Evolutionary conservation across 345 rosid species (phyloP), one percentile per base, ranked within the genome.

Genomic region (Gossypioides kirkii): DNA sequence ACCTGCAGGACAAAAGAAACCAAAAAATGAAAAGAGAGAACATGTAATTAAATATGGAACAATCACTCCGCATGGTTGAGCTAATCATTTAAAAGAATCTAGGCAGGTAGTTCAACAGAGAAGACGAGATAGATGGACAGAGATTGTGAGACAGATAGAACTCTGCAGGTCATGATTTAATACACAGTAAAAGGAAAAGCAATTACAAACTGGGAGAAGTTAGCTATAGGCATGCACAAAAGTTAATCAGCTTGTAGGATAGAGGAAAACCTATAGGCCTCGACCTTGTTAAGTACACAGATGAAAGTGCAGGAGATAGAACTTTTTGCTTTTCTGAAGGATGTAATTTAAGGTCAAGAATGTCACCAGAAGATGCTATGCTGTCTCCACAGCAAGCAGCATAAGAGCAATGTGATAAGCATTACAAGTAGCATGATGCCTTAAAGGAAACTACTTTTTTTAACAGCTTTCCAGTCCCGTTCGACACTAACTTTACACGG

Each of bases 1-100:
- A 93, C 94, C 98, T 95, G 87, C 60, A 79, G 62, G 68, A 61
- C 50, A 70, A 65, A 58, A 56, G 17, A 28, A 68, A 17, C 58
- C 58, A 50, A 50, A 66, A 18, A 66, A 22, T 14, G 18, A 66
- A 45, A 45, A 13, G 13, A 26, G 70, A 66, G 18, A 45, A 65
- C 17, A 43, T 1, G 1, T 22, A 13, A 28, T n/a, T 25, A 69
- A 50, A 69, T 50, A 52, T 20, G 47, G 73, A 16, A 52, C 10
- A 52, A 70, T 28, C 26, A 68, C 22, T 26, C 26, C 17, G 28
- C 61, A 53, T 2, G 43, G 43, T 50, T 55, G 42, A 74, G 25
- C 53, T 4, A 12, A 46, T 36, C 61, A 50, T 49, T 28, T 52
- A 52, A 10, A 64, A 52, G 49, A 58, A 63, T 22, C 43, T 14